A percentile compares a stretch with the other conserved stretches of the same genome.
Conservation (phyloP, 805 yeast species). For the Candida parachauliodes region DNA sequence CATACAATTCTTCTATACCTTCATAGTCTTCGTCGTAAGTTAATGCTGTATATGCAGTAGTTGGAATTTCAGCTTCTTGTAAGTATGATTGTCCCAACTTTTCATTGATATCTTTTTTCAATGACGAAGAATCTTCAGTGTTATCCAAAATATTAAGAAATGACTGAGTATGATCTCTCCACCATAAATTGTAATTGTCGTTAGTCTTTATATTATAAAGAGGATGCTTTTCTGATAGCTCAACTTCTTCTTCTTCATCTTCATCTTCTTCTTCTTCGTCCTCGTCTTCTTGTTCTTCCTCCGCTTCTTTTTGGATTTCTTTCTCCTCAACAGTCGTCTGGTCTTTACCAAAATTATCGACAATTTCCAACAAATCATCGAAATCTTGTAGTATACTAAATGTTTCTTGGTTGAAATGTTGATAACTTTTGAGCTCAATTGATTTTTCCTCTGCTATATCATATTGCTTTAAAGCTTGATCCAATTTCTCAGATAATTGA, state of each 20-base stretch:
- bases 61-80: constrained; percentile 62
- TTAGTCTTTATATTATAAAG: constrained; percentile 39
- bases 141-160: constrained; percentile 30
- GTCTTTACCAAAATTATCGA: constrained; percentile 59
- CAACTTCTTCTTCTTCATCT: constrained; percentile 31
- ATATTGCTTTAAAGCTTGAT: constrained; percentile 45
- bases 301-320: constrained; percentile 5
- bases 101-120: constrained; percentile 41
- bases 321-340: no score
- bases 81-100: constrained; percentile 61
- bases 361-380: constrained; percentile 67
- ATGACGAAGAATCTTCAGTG: constrained; percentile 11
- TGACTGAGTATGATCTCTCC: constrained; percentile 43
- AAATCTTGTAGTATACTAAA: constrained; percentile 54
- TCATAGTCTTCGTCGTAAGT: constrained; percentile 51
- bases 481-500: constrained; percentile 39
- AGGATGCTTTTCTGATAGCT: constrained; percentile 54
- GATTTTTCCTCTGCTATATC: constrained; percentile 38
- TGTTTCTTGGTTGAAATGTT: constrained; percentile 36
- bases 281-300: constrained; percentile 23
- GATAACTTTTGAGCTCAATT: constrained; percentile 19
- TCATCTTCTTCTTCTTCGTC: constrained; percentile 15
- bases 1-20: constrained; percentile 27
- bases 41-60: constrained; percentile 50
- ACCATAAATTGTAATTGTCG: constrained; percentile 51